Evolutionary conservation across 1,139 yeast species (phyloP).

Genomic region (Arxiozyma bovina): DNA sequence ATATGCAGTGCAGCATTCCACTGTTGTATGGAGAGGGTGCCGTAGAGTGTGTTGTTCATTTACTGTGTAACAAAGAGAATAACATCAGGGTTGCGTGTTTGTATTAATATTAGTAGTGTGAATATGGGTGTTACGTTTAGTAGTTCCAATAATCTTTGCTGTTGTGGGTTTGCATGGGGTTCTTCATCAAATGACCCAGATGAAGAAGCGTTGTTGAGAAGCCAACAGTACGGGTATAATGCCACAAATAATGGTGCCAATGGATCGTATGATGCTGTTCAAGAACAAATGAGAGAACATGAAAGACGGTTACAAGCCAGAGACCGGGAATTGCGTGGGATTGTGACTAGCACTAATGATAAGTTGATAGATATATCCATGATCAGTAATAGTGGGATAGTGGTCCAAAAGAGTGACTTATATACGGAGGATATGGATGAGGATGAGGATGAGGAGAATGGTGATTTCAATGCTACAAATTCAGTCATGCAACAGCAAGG

Average conservation of each 20-base stretch:
- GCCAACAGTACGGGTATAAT: conserved; percentile 29
- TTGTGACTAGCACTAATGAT: conserved; percentile 35
- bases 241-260: conserved; percentile 14
- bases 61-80: background rate
- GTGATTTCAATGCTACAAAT: background rate
- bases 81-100: background rate
- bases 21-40: too few species aligned
- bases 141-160: conserved; percentile 8
- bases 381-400: conserved; percentile 31
- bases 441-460: background rate
- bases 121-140: conserved; percentile 23
- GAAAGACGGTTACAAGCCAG: conserved; percentile 26
- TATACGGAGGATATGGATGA: conserved; percentile 3
- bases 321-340: conserved; percentile 33
- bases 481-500: background rate
- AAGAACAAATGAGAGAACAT: conserved; percentile 27
- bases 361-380: conserved; percentile 30
- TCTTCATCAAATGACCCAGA: conserved; percentile 13
- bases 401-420: conserved; percentile 22
- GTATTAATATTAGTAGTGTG: background rate
- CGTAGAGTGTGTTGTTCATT: background rate
- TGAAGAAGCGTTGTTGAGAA: conserved; percentile 22
- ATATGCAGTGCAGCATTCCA: too few species aligned
- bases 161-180: conserved; percentile 10
- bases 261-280: conserved; percentile 14